Percentiles rank a stretch among this genome's conserved stretches.
These are phyloP conservation scores for Solanum infundibuliforme DNA, from an alignment of 257 asterid species.

Conservation along the genomic window DNA sequence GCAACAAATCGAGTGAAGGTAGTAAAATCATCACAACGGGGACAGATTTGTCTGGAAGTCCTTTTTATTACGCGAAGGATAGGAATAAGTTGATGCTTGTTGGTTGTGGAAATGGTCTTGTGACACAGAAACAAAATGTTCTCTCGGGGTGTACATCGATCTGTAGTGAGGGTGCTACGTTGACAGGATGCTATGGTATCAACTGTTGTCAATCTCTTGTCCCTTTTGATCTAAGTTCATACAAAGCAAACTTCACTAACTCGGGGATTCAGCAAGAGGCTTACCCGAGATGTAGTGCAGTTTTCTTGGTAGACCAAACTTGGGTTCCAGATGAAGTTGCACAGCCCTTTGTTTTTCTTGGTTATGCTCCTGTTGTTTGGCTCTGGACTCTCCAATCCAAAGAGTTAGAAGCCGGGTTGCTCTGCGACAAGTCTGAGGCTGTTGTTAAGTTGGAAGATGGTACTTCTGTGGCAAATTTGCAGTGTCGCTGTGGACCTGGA, in stretches of 20 bases:
- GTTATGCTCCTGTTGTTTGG: slow-evolving; percentile 3
- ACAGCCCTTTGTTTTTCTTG: background rate
- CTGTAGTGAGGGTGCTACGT: background rate
- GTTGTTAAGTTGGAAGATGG: background rate
- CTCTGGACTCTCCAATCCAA: background rate
- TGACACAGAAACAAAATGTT: background rate
- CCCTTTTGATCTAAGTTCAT: slow-evolving; percentile 5
- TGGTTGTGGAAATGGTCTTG: slow-evolving; percentile 18
- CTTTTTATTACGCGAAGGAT: background rate
- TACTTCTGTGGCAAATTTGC: background rate
- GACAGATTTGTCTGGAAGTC: background rate
- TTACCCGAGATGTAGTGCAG: background rate
- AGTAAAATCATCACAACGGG: background rate
- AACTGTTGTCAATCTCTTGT: slow-evolving; percentile 12
- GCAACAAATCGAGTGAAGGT: background rate
- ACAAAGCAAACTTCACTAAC: background rate
- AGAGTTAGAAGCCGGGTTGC: background rate
- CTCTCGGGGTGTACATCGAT: slow-evolving; percentile 15
- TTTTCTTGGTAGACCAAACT: slow-evolving; percentile 6
- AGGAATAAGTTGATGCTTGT: slow-evolving; percentile 7
- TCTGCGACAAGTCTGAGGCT: background rate
- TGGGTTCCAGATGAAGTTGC: slow-evolving; percentile 3
- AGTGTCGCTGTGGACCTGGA: background rate
- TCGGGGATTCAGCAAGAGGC: background rate
- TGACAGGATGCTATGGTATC: slow-evolving; percentile 14